Percentiles rank a stretch among this genome's conserved stretches.
Evolutionary conservation across 1,139 yeast genomes (phyloP).

Genomic region (Meyerozyma athensensis): DNA sequence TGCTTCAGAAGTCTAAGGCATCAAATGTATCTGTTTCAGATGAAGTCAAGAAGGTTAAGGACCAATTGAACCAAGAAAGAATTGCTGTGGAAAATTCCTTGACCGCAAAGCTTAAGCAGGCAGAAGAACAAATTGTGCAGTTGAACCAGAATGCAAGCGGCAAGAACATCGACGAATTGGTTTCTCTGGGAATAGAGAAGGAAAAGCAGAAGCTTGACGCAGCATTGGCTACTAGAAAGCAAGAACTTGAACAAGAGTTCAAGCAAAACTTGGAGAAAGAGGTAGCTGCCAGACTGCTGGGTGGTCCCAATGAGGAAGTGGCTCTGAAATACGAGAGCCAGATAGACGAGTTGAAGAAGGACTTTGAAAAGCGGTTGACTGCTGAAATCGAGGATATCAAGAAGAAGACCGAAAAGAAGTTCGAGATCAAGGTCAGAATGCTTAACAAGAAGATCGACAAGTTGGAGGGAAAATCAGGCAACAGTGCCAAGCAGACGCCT

Average conservation of each 20-base stretch:
- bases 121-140: not conserved
- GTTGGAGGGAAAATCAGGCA: conserved; percentile 19
- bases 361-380: conserved; percentile 26
- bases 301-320: conserved; percentile 8
- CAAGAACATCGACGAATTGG: not conserved
- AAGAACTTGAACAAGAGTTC: conserved; percentile 6
- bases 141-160: no score
- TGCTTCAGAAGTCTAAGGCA: not conserved
- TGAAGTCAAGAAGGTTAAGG: not conserved
- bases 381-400: conserved; percentile 27
- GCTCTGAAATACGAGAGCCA: conserved; percentile 18
- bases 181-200: conserved; percentile 8
- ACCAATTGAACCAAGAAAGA: not conserved
- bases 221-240: conserved; percentile 5
- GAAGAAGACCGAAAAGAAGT: conserved; percentile 35
- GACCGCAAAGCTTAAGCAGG: not conserved
- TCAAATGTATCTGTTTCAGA: not conserved
- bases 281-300: conserved; percentile 5
- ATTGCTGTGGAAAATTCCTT: conserved; percentile 13
- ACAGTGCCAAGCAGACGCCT: conserved; percentile 5
- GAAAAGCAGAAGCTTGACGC: conserved; percentile 1
- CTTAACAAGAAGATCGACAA: conserved; percentile 40
- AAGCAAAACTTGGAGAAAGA: conserved; percentile 5
- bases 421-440: conserved; percentile 39
- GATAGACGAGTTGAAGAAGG: conserved; percentile 23